Conservation (phyloP, 2,329 filamentous ascomycete species). For the Penicillium sp. region DNA sequence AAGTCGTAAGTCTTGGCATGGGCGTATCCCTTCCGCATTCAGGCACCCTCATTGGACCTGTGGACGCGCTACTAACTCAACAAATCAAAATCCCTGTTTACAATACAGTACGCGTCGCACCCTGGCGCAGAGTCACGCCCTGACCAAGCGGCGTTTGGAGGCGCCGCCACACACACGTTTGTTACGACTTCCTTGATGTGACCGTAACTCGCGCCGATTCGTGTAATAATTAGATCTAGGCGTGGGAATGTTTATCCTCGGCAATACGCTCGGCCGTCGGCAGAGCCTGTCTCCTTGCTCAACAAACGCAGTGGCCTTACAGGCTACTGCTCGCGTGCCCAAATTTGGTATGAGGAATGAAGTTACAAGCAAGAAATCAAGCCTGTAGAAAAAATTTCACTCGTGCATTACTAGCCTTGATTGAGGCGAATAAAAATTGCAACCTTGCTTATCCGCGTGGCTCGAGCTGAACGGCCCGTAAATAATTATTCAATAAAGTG, state of each 20-base stretch:
- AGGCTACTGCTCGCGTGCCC: background rate
- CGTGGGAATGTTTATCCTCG: background rate
- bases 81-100: background rate
- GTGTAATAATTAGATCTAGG: background rate
- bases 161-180: background rate
- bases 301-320: too few relatives aligned
- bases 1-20: slow-evolving; percentile 5
- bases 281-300: background rate
- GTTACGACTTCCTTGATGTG: background rate
- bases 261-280: background rate
- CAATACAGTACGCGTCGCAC: background rate
- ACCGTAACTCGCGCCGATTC: background rate
- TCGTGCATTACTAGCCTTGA: background rate
- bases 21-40: slow-evolving; percentile 19
- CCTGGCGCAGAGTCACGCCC: background rate
- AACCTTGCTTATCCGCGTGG: background rate
- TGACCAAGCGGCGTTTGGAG: background rate
- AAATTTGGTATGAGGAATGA: too few relatives aligned
- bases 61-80: background rate
- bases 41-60: slow-evolving; percentile 4
- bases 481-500: background rate
- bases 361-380: too few relatives aligned
- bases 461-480: background rate
- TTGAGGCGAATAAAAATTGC: background rate
- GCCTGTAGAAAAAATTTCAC: background rate